A percentile compares a stretch with the other conserved stretches of the same genome.
Evolutionary conservation across 169 alveolate genomes (phyloP).

Genomic region (Plasmodium chabaudi): DNA sequence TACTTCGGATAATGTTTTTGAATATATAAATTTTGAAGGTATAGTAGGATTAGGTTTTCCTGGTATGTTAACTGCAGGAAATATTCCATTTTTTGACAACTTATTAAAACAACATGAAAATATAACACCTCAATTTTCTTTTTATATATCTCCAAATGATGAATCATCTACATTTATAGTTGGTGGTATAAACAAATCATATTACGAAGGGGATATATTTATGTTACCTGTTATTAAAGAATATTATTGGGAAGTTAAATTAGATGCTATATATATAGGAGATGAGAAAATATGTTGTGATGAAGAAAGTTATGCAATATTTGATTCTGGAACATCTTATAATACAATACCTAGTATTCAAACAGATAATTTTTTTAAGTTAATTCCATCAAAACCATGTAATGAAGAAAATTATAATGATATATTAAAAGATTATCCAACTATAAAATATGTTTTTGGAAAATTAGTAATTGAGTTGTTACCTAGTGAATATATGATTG

Average conservation of each 20-base stretch:
- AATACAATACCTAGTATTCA: conserved; percentile 89
- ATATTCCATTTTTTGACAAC: conserved; percentile 87
- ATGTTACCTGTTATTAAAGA: conserved; percentile 91
- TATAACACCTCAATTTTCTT: conserved; percentile 86
- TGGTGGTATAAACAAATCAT: conserved; percentile 89
- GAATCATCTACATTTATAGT: conserved; percentile 37
- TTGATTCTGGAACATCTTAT: conserved; percentile 92
- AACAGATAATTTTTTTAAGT: conserved; percentile 69
- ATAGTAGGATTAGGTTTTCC: conserved; percentile 92
- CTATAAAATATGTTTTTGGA: conserved; percentile 81
- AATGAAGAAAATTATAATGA: conserved; percentile 61
- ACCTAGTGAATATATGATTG: conserved; percentile 81
- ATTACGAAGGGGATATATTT: conserved; percentile 84
- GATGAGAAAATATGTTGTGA: conserved; percentile 89
- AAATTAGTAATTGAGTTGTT: conserved; percentile 75
- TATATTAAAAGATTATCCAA: conserved; percentile 73
- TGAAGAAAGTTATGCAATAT: conserved; percentile 85
- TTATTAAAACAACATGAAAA: conserved; percentile 80
- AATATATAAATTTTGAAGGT: conserved; percentile 90
- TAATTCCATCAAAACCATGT: conserved; percentile 69
- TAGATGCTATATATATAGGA: conserved; percentile 89
- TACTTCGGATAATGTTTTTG: conserved; percentile 75
- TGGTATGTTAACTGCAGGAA: conserved; percentile 89
- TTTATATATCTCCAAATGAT: conserved; percentile 85
- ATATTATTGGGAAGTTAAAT: conserved; percentile 91